phyloP scores from a whole-genome alignment of 1,284 basidiomycete species.

The Irpex lacteus region DNA sequence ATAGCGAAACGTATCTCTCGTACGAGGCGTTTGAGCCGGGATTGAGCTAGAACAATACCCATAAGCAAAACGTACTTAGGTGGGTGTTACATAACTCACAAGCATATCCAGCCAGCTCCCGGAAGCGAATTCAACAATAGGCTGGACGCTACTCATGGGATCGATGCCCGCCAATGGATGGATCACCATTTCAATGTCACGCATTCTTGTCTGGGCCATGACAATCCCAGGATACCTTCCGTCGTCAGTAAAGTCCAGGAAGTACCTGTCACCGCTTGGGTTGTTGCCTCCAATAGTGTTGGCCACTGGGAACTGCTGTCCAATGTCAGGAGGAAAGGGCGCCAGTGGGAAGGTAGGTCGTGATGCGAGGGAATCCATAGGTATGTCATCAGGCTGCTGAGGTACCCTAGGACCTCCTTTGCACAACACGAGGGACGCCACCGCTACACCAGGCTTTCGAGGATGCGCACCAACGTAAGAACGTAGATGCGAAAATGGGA shows the following conservation, averaged over 20 bases:
- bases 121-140: constrained; percentile 48
- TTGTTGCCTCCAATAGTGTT: constrained; percentile 18
- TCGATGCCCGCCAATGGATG: constrained; percentile 52
- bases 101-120: constrained; percentile 71
- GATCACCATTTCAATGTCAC: constrained; percentile 60
- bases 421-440: constrained; percentile 56
- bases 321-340: constrained; percentile 17
- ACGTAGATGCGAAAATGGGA: constrained; percentile 49
- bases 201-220: constrained; percentile 68
- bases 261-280: constrained; percentile 48
- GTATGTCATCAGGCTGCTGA: neutral
- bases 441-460: constrained; percentile 44
- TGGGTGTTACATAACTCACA: constrained; percentile 37
- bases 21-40: constrained; percentile 37
- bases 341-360: constrained; percentile 36
- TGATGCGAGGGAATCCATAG: constrained; percentile 23
- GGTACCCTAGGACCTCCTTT: constrained; percentile 10
- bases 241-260: constrained; percentile 67
- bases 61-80: neutral
- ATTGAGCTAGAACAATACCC: constrained; percentile 39
- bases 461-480: constrained; percentile 38
- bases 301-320: constrained; percentile 20
- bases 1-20: constrained; percentile 45
- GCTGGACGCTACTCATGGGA: constrained; percentile 33
- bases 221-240: constrained; percentile 55